phyloP scores from a whole-genome alignment of 805 yeast genomes.

The Nakazawaea molendinolei region DNA sequence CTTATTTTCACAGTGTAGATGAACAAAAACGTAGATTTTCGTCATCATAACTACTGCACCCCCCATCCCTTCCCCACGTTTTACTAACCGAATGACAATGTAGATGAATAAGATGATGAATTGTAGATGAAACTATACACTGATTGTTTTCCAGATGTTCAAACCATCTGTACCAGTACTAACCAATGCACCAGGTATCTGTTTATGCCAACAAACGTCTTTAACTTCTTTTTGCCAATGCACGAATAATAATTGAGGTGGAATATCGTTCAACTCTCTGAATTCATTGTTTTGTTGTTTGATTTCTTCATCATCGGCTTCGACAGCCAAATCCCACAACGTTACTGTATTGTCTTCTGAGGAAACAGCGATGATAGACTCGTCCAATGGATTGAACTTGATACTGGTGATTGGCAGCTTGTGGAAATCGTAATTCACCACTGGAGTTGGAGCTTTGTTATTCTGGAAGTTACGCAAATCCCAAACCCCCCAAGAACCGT shows the following conservation, averaged over 20 bases:
- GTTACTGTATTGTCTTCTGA: slow-evolving; percentile 97
- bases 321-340: slow-evolving; percentile 96
- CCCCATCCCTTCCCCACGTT: no score
- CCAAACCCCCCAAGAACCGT: slow-evolving; percentile 98
- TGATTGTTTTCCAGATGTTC: slow-evolving; percentile 93
- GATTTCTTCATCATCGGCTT: slow-evolving; percentile 97
- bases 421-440: slow-evolving; percentile 93
- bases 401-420: slow-evolving; percentile 89
- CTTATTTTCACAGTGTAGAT: no score
- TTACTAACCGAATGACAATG: no score
- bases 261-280: slow-evolving; percentile 79
- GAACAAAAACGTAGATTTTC: no score
- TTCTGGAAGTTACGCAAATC: slow-evolving; percentile 82
- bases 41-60: no score
- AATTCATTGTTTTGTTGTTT: slow-evolving; percentile 75
- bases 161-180: slow-evolving; percentile 95
- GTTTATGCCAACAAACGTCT: slow-evolving; percentile 97
- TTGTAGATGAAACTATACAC: slow-evolving; percentile 51
- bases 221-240: slow-evolving; percentile 98
- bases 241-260: slow-evolving; percentile 91
- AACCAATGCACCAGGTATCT: slow-evolving; percentile 91
- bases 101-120: background rate
- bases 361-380: slow-evolving; percentile 90
- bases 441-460: slow-evolving; percentile 61
- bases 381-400: slow-evolving; percentile 91